Evolutionary conservation across 805 yeast species (phyloP).

Genomic region (Candida germanica): DNA sequence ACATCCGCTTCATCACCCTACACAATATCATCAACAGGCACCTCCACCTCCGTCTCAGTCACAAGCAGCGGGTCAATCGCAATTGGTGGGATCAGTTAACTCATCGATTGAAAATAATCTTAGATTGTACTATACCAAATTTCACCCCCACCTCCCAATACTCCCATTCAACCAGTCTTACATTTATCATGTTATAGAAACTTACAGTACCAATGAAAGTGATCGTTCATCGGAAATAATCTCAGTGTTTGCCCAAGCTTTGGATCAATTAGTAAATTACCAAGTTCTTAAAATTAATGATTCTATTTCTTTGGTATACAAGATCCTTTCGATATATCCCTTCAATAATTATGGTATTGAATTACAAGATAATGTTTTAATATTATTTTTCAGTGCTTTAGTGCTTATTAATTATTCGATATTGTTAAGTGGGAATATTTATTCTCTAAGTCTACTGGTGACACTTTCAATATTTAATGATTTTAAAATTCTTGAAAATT

Average conservation of each 20-base stretch:
- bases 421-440: constrained; percentile 56
- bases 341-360: constrained; percentile 19
- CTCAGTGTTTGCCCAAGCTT: constrained; percentile 40
- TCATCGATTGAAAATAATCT: constrained; percentile 28
- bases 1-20: constrained; percentile 4
- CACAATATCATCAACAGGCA: constrained; percentile 6
- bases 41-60: constrained; percentile 7
- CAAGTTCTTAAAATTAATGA: constrained; percentile 31
- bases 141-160: constrained; percentile 46
- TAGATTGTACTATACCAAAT: constrained; percentile 39
- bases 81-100: constrained; percentile 1
- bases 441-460: constrained; percentile 53
- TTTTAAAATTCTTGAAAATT: constrained; percentile 47
- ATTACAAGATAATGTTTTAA: constrained; percentile 23
- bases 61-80: constrained; percentile 12
- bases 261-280: constrained; percentile 38
- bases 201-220: constrained; percentile 19
- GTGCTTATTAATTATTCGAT: constrained; percentile 51
- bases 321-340: constrained; percentile 36
- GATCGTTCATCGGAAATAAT: constrained; percentile 29
- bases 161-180: constrained; percentile 34
- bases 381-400: constrained; percentile 29
- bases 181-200: constrained; percentile 15
- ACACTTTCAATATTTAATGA: constrained; percentile 57
- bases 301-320: constrained; percentile 32